Evolutionary conservation across 2,329 filamentous ascomycete species (phyloP).

Genomic region (Aspergillus sp.): DNA sequence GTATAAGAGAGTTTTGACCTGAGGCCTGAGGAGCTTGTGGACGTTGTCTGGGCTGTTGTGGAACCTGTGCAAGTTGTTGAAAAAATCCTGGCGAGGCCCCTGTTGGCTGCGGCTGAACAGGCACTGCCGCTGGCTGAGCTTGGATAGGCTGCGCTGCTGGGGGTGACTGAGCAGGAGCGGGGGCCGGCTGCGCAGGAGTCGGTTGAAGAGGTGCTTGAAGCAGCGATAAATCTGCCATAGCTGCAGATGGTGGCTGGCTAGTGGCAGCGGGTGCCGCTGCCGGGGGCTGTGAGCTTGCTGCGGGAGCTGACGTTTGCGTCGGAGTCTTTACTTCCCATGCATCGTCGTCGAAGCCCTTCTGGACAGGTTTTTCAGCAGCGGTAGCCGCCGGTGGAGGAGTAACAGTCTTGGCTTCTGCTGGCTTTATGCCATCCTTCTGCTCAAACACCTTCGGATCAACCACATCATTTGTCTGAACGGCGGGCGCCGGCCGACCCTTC

Average conservation of each 20-base stretch:
- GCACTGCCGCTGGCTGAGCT: constrained; percentile 41
- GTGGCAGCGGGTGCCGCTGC: constrained; percentile 36
- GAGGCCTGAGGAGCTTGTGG: constrained; percentile 67
- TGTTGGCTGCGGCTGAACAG: constrained; percentile 43
- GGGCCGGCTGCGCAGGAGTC: constrained; percentile 47
- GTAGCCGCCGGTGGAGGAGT: constrained; percentile 50
- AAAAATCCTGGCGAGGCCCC: constrained; percentile 52
- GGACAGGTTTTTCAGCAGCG: constrained; percentile 49
- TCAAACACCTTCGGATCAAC: constrained; percentile 86
- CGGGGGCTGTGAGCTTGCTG: constrained; percentile 26
- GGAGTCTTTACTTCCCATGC: constrained; percentile 94
- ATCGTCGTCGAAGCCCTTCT: constrained; percentile 85
- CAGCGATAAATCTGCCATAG: constrained; percentile 68
- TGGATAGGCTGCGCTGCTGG: constrained; percentile 39
- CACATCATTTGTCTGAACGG: constrained; percentile 80
- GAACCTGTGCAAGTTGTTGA: constrained; percentile 44
- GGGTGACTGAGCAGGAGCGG: constrained; percentile 46
- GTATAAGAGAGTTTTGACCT: constrained; percentile 64
- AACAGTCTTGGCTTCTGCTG: constrained; percentile 44
- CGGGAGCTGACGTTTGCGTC: constrained; percentile 50
- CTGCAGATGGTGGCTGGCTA: constrained; percentile 56
- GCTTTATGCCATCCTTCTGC: constrained; percentile 55
- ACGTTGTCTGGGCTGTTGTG: constrained; percentile 58
- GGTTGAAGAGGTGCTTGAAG: constrained; percentile 61
- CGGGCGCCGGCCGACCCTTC: constrained; percentile 82